Base-by-base conservation (phyloP, 2,329 filamentous ascomycete species). In the Epichloe glyceriae region DNA sequence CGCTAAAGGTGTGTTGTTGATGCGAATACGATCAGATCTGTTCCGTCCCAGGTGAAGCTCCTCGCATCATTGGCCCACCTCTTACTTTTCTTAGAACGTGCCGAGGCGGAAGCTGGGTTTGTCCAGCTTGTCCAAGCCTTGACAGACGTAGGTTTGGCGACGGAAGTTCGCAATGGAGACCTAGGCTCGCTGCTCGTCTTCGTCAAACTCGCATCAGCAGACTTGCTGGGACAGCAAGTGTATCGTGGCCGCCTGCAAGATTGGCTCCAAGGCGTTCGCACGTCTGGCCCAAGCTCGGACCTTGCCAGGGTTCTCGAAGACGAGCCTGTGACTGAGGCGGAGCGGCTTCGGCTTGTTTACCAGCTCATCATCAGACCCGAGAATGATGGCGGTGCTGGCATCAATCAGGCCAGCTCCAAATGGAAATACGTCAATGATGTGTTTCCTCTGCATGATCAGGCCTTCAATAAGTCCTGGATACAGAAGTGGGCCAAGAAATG, bases 211-310 rank as follows among this genome's bases (percentile, higher is more conserved):
- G 82, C 85, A 37, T 89, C 88, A 20, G 76, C 85, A 54, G 75
- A 82, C 58, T 80, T 89, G 56, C 75, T 98, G 53, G 79, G 79
- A 53, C 81, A 83, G 56, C 87, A 95, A 61, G 79, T 95, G 47
- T 94, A 95, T 67, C 81, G 88, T 56, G 87, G 86, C 51, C 82
- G 93, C 56, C 83, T 96, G 17, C 86, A 89, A 63, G 93, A 97
- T 69, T 98, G 90, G 88, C 80, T 97, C 35, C 85, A 93, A 64
- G 89, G 90, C 49, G 85, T 96, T 50, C 83, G 88, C 55, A 78
- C 86, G 47, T 78, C 80, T 19, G 82, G 88, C 37, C 91, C 91
- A 0, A 78, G 82, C 51, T 83, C 82, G 61, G 82, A 94, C 57
- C 80, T 88, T 17, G 70, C 77, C 46, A 73, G 80, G 53, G 78